A percentile compares a stretch with the other conserved stretches of the same genome.
phyloP scores from a whole-genome alignment of 2,329 filamentous ascomycete species.

The Phaeosphaeriaceae sp. region DNA sequence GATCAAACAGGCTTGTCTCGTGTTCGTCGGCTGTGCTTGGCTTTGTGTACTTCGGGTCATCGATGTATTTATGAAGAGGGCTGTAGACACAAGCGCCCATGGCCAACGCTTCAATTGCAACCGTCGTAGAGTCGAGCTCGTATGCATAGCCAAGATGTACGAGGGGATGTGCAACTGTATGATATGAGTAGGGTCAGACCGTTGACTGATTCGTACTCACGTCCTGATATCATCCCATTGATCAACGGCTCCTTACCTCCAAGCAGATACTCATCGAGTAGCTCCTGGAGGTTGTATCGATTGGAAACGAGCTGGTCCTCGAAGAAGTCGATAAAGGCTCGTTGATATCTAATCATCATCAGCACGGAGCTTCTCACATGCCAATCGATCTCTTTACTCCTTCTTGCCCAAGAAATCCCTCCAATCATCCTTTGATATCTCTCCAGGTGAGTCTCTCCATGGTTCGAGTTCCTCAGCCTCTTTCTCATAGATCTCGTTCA shows the following conservation, averaged over 20 bases:
- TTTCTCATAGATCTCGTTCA: slow-evolving; percentile 82
- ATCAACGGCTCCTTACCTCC: slow-evolving; percentile 77
- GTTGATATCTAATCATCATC: slow-evolving; percentile 70
- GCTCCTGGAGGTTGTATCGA: slow-evolving; percentile 83
- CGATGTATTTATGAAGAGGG: slow-evolving; percentile 68
- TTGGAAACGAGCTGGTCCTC: slow-evolving; percentile 84
- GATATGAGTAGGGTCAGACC: slow-evolving; percentile 13
- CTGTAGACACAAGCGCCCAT: slow-evolving; percentile 69
- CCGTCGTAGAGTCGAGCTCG: slow-evolving; percentile 82
- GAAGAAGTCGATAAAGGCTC: slow-evolving; percentile 93
- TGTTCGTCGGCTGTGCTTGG: slow-evolving; percentile 60
- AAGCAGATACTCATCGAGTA: slow-evolving; percentile 80
- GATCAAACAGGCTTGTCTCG: slow-evolving; percentile 68
- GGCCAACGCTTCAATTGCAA: slow-evolving; percentile 87
- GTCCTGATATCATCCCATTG: slow-evolving; percentile 78
- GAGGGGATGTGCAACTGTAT: slow-evolving; percentile 82
- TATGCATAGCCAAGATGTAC: slow-evolving; percentile 95
- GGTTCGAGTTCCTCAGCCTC: slow-evolving; percentile 76
- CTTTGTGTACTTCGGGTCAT: slow-evolving; percentile 74
- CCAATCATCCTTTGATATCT: slow-evolving; percentile 87
- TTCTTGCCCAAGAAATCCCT: slow-evolving; percentile 80
- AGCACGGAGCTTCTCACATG: slow-evolving; percentile 10
- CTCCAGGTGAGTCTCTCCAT: slow-evolving; percentile 85
- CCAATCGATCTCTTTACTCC: slow-evolving; percentile 55
- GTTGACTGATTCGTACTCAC: slow-evolving; percentile 60